These are phyloP conservation scores for Dothistroma septosporum DNA, from an alignment of 2,329 filamentous ascomycete genomes.

Conservation along the genomic window DNA sequence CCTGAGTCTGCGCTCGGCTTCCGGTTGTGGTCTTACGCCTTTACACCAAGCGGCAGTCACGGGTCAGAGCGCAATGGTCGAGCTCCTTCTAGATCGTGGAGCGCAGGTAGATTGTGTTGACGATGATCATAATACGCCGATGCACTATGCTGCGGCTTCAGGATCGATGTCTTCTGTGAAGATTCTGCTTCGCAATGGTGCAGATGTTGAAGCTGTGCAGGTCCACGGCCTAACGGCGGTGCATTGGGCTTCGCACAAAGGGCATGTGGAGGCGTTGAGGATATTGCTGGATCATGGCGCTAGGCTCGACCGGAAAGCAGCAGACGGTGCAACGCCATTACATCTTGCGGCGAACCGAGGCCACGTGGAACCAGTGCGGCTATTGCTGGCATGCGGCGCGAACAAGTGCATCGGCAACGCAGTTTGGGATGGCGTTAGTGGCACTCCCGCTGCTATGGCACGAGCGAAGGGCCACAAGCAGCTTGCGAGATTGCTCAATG, in stretches of 20 bases:
- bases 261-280: conserved; percentile 25
- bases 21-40: conserved; percentile 22
- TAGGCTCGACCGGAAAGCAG: conserved; percentile 19
- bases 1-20: conserved; percentile 23
- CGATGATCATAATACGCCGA: conserved; percentile 25
- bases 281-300: conserved; percentile 23
- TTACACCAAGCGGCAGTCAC: conserved; percentile 32
- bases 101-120: conserved; percentile 28
- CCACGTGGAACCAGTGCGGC: conserved; percentile 20
- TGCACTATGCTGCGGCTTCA: conserved; percentile 30
- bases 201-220: conserved; percentile 22
- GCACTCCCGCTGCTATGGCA: conserved; percentile 29
- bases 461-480: conserved; percentile 23
- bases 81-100: conserved; percentile 28
- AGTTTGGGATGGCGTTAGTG: conserved; percentile 28
- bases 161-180: conserved; percentile 22
- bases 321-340: conserved; percentile 24
- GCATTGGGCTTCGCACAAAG: conserved; percentile 32
- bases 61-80: conserved; percentile 29
- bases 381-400: conserved; percentile 24
- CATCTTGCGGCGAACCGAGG: conserved; percentile 29
- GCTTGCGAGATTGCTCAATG: conserved; percentile 10
- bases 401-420: not conserved
- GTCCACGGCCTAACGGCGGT: conserved; percentile 25
- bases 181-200: conserved; percentile 22